Evolutionary conservation across 495 filamentous ascomycete species (phyloP), one percentile per base, ranked within the genome.

Genomic region (Neurospora tetraspora): DNA sequence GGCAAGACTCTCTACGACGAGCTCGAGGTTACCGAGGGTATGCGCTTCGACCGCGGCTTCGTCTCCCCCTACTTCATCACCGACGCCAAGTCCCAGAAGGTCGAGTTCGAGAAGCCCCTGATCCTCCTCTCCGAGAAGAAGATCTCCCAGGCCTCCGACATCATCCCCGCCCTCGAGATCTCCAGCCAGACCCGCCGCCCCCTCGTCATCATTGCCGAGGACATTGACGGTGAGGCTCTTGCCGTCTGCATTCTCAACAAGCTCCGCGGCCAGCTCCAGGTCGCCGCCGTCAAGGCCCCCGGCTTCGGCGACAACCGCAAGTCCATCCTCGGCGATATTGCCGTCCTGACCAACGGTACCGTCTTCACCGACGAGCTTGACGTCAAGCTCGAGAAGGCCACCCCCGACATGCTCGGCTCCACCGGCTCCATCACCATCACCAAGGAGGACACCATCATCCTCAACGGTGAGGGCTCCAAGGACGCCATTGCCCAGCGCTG

Each of bases 261-360:
- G 89, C 93, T 99, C 80, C 96, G 96, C 84, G 96, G 96, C 71
- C 96, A 98, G 87, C 91, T 99, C 81, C 94, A 99, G 86, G 95
- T 98, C 76, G 95, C 92, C 74, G 96, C 96, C 73, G 94, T 99
- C 85, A 99, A 99, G 91, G 96, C 96, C 72, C 96, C 96, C 74
- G 96, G 96, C 82, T 99, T 99, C 85, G 96, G 96, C 83, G 96
- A 99, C 88, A 99, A 99, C 91, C 92, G 96, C 86, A 99, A 99
- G 89, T 97, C 93, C 79, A 96, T 99, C 83, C 93, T 99, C 53
- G 96, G 95, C 80, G 96, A 99, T 83, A 85, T 99, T 76, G 96
- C 89, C 77, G 90, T 98, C 75, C 90, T 99, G 75, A 98, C 96
- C 84, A 97, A 97, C 86, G 94, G 90, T 81, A 96, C 90, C 72